Percentiles rank a stretch among this genome's conserved stretches.
phyloP scores from a whole-genome alignment of 116 monocot genomes.

The Zostera marina region DNA sequence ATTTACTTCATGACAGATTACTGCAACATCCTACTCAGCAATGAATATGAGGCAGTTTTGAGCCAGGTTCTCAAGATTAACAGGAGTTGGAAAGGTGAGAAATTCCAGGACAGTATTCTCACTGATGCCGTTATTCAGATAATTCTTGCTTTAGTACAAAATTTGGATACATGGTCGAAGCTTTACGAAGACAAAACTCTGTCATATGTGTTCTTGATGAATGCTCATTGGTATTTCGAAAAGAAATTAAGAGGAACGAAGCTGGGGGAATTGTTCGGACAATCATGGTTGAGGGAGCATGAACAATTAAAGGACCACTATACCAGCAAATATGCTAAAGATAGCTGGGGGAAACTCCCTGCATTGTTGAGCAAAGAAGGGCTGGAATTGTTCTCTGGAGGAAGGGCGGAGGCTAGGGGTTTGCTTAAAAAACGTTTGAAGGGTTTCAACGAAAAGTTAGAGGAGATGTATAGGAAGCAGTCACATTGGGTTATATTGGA shows the following conservation, averaged over 20 bases:
- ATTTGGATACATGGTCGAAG: conserved; percentile 64
- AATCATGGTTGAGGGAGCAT: conserved; percentile 43
- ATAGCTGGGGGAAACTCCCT: conserved; percentile 76
- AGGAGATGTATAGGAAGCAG: conserved; percentile 72
- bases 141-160: conserved; percentile 53
- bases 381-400: conserved; percentile 61
- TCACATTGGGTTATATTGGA: conserved; percentile 51
- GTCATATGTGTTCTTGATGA: conserved; percentile 76
- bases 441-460: conserved; percentile 59
- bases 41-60: conserved; percentile 48
- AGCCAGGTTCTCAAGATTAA: conserved; percentile 61
- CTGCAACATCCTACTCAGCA: conserved; percentile 51
- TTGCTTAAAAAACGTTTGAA: conserved; percentile 72
- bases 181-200: conserved; percentile 39
- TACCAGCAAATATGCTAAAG: conserved; percentile 30
- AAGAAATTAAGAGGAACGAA: conserved; percentile 49
- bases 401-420: conserved; percentile 64
- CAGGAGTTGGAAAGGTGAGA: conserved; percentile 62
- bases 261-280: conserved; percentile 62
- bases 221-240: conserved; percentile 70
- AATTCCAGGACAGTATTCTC: conserved; percentile 37
- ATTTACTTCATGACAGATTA: conserved; percentile 61
- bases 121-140: conserved; percentile 44
- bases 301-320: conserved; percentile 80
- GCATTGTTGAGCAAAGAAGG: conserved; percentile 63